phyloP scores from a whole-genome alignment of 2,329 filamentous ascomycete species.

The Fusarium buxicola region DNA sequence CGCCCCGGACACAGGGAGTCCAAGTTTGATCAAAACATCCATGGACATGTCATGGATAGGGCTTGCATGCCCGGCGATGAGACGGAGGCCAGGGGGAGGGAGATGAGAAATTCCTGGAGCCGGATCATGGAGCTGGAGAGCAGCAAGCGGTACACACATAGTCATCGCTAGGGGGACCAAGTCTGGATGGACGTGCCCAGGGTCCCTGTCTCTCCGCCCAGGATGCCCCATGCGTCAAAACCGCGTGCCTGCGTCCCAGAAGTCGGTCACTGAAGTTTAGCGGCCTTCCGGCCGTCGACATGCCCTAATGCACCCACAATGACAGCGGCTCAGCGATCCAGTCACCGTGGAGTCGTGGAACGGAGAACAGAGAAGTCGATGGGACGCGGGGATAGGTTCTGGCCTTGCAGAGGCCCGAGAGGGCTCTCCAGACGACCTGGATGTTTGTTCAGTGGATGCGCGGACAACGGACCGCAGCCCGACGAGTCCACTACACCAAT shows the following conservation, averaged over 20 bases:
- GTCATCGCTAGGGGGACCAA: slow-evolving; percentile 29
- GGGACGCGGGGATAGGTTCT: slow-evolving; percentile 41
- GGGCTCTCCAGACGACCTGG: slow-evolving; percentile 7
- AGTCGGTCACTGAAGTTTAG: slow-evolving; percentile 48
- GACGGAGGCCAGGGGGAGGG: slow-evolving; percentile 35
- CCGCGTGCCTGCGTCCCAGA: slow-evolving; percentile 47
- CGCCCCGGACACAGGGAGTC: slow-evolving; percentile 38
- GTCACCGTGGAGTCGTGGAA: slow-evolving; percentile 27
- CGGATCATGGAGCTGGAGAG: slow-evolving; percentile 38
- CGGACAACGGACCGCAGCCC: slow-evolving; percentile 40
- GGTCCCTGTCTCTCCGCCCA: slow-evolving; percentile 35
- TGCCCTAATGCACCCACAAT: slow-evolving; percentile 48
- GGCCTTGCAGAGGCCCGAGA: slow-evolving; percentile 33
- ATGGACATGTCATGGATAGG: slow-evolving; percentile 40
- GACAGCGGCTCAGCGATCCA: slow-evolving; percentile 47
- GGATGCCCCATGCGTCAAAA: slow-evolving; percentile 39
- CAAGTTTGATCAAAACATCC: slow-evolving; percentile 31
- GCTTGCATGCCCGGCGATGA: slow-evolving; percentile 31
- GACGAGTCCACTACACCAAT: slow-evolving; percentile 38
- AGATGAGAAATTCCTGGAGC: slow-evolving; percentile 45
- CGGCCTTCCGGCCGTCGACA: slow-evolving; percentile 44
- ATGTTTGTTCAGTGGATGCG: slow-evolving; percentile 39
- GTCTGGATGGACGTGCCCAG: slow-evolving; percentile 31
- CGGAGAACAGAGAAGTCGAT: slow-evolving; percentile 31
- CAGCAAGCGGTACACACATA: slow-evolving; percentile 20